phyloP scores from a whole-genome alignment of 345 rosid genomes.

The Citrus trifoliata region DNA sequence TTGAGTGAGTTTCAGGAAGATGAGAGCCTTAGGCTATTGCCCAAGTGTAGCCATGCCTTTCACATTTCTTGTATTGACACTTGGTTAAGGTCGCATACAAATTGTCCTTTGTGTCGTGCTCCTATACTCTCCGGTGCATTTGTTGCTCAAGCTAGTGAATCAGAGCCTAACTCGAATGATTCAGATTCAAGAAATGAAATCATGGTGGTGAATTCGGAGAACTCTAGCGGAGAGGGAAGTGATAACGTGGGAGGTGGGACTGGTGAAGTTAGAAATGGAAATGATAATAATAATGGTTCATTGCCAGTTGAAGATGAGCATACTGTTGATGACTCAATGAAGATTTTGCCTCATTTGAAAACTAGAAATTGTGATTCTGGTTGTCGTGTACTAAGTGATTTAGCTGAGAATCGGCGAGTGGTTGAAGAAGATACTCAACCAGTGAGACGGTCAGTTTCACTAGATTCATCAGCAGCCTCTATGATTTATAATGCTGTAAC shows the following conservation, averaged over 20 bases:
- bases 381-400: slow-evolving; percentile 28
- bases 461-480: slow-evolving; percentile 38
- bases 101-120: slow-evolving; percentile 83
- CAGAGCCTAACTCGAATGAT: slow-evolving; percentile 11
- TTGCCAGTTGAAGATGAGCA: slow-evolving; percentile 8
- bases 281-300: background rate
- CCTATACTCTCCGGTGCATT: slow-evolving; percentile 31
- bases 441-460: slow-evolving; percentile 52
- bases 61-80: slow-evolving; percentile 76
- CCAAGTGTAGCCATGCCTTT: slow-evolving; percentile 83
- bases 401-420: slow-evolving; percentile 12
- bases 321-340: slow-evolving; percentile 7
- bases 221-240: background rate
- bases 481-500: slow-evolving; percentile 16
- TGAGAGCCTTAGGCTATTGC: slow-evolving; percentile 61
- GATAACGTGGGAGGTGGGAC: slow-evolving; percentile 10
- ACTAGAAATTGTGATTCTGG: slow-evolving; percentile 15
- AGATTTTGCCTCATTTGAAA: background rate
- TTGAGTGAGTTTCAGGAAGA: slow-evolving; percentile 66
- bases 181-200: slow-evolving; percentile 20
- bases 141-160: slow-evolving; percentile 9
- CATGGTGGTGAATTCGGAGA: slow-evolving; percentile 18
- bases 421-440: slow-evolving; percentile 21
- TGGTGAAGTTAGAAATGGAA: slow-evolving; percentile 14
- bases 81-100: slow-evolving; percentile 77